Conservation (phyloP, 2,329 filamentous ascomycete species). For the Emericellopsis atlantica region DNA sequence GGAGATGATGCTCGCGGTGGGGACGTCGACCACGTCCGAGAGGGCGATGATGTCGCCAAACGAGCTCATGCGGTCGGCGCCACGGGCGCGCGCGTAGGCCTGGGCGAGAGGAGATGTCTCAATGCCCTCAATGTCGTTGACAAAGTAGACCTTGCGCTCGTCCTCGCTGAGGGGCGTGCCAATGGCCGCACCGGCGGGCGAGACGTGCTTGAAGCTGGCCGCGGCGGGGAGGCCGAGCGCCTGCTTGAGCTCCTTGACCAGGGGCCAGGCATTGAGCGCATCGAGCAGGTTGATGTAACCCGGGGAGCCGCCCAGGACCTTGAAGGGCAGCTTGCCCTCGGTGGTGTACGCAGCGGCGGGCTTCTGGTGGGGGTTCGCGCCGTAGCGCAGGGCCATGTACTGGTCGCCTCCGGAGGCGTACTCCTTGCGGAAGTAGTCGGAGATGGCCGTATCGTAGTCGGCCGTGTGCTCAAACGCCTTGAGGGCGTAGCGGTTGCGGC, state of each 20-base stretch:
- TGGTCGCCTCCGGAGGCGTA: conserved; percentile 80
- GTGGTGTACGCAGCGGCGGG: conserved; percentile 75
- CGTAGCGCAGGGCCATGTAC: conserved; percentile 80
- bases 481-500: conserved; percentile 79
- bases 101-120: conserved; percentile 79
- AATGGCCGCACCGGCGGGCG: conserved; percentile 89
- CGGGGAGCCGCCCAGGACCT: conserved; percentile 76
- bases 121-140: conserved; percentile 84
- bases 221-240: conserved; percentile 82
- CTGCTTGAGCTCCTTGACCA: conserved; percentile 91
- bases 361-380: conserved; percentile 97
- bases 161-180: conserved; percentile 74
- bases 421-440: conserved; percentile 94
- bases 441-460: conserved; percentile 90
- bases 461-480: conserved; percentile 99
- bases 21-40: conserved; percentile 78
- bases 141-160: conserved; percentile 97
- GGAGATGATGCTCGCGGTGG: conserved; percentile 94
- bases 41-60: conserved; percentile 95
- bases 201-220: conserved; percentile 98
- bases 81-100: conserved; percentile 89
- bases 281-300: conserved; percentile 98
- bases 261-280: conserved; percentile 88
- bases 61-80: conserved; percentile 96
- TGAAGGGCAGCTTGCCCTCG: conserved; percentile 75